Percentiles rank a stretch among this genome's conserved stretches.
Evolutionary conservation across 2,329 filamentous ascomycete species (phyloP).

Genomic region (Fusarium avenaceum): DNA sequence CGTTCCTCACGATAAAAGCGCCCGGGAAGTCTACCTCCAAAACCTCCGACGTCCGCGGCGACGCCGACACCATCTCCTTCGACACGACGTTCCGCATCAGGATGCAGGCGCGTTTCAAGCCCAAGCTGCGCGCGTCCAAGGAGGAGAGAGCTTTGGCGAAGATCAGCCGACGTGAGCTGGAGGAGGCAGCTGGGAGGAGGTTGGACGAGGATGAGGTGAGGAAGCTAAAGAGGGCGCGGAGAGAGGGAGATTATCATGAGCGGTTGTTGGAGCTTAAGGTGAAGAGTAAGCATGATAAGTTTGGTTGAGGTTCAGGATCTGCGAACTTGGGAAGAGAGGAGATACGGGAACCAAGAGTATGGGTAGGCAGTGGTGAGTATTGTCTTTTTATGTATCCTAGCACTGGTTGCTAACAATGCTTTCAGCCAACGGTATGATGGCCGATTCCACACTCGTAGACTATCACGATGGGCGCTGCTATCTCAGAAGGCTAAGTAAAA

Average conservation of each 20-base stretch:
- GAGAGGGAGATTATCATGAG: constrained; percentile 92
- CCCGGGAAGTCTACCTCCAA: constrained; percentile 63
- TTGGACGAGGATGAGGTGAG: constrained; percentile 89
- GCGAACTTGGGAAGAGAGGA: not conserved
- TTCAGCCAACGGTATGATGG: not conserved
- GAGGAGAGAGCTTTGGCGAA: constrained; percentile 87
- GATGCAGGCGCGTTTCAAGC: constrained; percentile 97
- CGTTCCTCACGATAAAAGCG: constrained; percentile 75
- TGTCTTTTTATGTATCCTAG: not conserved
- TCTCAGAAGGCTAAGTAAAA: not conserved
- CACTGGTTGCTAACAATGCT: constrained; percentile 8
- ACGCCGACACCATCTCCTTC: constrained; percentile 76
- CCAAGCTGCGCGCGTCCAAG: constrained; percentile 80
- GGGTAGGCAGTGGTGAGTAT: constrained; percentile 17
- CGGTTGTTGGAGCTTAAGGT: constrained; percentile 86
- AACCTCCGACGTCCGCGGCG: constrained; percentile 78
- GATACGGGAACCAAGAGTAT: not conserved
- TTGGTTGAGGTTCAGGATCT: constrained; percentile 47
- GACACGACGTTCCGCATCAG: constrained; percentile 82
- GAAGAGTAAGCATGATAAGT: constrained; percentile 95
- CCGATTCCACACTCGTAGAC: not conserved
- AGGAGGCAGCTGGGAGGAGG: constrained; percentile 80
- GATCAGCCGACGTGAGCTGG: constrained; percentile 87
- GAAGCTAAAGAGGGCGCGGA: constrained; percentile 83
- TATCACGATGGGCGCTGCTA: not conserved